Evolutionary conservation across 257 asterid species (phyloP).

Genomic region (Salvia miltiorrhiza): DNA sequence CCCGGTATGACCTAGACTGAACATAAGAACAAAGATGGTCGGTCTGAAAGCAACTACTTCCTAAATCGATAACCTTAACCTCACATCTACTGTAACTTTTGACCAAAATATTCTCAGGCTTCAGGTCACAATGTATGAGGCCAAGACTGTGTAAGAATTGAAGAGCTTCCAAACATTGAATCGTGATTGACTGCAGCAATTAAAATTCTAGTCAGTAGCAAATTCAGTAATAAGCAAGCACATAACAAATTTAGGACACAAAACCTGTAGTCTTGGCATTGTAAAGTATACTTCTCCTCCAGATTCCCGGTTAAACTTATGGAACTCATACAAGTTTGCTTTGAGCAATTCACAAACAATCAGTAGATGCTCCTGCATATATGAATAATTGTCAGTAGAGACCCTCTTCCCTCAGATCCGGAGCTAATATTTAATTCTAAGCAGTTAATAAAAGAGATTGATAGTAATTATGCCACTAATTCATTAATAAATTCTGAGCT

Average conservation of each 20-base stretch:
- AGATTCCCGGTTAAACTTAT: conserved; percentile 94
- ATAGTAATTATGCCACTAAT: not conserved
- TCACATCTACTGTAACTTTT: conserved; percentile 99
- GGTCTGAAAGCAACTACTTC: conserved; percentile 95
- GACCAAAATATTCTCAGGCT: conserved; percentile 97
- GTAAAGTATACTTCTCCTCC: conserved; percentile 99
- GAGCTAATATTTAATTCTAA: not conserved
- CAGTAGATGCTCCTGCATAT: conserved; percentile 84
- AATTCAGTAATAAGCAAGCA: conserved; percentile 16
- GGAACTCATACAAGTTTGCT: conserved; percentile 96
- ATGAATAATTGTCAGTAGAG: conserved; percentile 7
- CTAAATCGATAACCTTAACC: conserved; percentile 95
- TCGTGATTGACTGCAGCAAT: conserved; percentile 78
- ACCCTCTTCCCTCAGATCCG: not conserved
- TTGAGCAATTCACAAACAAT: conserved; percentile 96
- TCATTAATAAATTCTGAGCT: not conserved
- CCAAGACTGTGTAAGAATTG: conserved; percentile 90
- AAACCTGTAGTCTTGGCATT: conserved; percentile 98
- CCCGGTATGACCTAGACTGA: conserved; percentile 96
- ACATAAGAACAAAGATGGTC: conserved; percentile 98
- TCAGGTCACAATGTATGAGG: conserved; percentile 97
- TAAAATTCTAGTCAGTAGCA: conserved; percentile 25
- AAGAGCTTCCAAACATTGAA: conserved; percentile 98
- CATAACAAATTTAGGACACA: conserved; percentile 19
- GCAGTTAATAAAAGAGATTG: not conserved